These are phyloP conservation scores for Leishmania martiniquensis DNA, from an alignment of 208 protist species.

Conservation along the genomic window DNA sequence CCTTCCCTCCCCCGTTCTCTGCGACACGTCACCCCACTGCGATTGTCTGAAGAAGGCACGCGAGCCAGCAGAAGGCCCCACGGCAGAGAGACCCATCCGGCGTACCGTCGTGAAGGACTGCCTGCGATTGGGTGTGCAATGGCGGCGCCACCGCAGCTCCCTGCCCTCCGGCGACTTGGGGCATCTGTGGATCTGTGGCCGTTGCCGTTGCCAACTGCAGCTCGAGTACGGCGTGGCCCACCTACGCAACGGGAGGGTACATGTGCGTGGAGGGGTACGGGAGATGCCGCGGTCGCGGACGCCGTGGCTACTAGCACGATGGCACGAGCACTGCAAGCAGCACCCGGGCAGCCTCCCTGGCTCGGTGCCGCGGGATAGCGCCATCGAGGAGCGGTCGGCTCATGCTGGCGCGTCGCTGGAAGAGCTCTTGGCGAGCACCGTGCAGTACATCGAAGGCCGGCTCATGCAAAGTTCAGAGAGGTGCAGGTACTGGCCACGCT, in stretches of 20 bases:
- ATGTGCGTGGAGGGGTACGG: too few relatives aligned
- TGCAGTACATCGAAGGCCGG: conserved; percentile 38
- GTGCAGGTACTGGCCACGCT: not conserved
- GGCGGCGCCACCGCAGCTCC: too few relatives aligned
- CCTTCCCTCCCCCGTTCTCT: not conserved
- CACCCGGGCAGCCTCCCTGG: conserved; percentile 32
- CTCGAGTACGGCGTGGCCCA: not conserved
- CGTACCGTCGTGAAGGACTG: too few relatives aligned
- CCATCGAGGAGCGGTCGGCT: conserved; percentile 33
- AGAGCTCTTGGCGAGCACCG: conserved; percentile 40
- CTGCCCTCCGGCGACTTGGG: too few relatives aligned
- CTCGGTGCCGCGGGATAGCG: conserved; percentile 28
- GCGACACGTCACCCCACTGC: too few relatives aligned
- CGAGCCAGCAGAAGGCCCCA: too few relatives aligned
- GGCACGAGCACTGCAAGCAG: too few relatives aligned
- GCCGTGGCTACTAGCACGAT: conserved; percentile 41
- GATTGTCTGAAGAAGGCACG: too few relatives aligned
- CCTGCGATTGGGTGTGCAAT: too few relatives aligned
- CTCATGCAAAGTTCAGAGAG: conserved; percentile 9
- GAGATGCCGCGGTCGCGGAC: too few relatives aligned
- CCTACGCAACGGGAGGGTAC: too few relatives aligned
- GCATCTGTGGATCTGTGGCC: conserved; percentile 32
- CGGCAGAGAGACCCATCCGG: too few relatives aligned
- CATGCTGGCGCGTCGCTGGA: conserved; percentile 34
- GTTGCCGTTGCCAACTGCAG: conserved; percentile 20